Evolutionary conservation across 2,329 filamentous ascomycete species (phyloP), one percentile per base, ranked within the genome.

Genomic region (Phoma herbarum): DNA sequence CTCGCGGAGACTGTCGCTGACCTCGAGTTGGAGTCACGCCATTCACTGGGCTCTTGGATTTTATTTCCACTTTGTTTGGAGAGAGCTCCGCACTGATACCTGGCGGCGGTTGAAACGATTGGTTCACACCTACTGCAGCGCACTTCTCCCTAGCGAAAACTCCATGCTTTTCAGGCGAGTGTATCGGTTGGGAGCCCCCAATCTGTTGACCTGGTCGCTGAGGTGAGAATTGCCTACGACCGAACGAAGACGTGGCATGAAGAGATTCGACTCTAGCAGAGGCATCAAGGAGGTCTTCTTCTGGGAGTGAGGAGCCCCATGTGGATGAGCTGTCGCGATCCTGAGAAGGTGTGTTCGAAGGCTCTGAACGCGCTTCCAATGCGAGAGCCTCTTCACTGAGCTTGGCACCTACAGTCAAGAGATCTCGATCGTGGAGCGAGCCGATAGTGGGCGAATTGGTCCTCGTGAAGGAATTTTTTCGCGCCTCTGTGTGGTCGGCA

Each of bases 261-360:
- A 39, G 4, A 12, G 48, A 41, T 35, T 73, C 69, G 3, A 64
- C 57, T 43, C 52, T 57, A 18, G 48, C 59, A 2, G 63, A 67
- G 25, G 47, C 60, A 23, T 66, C 50, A 2, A 59, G 23, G 23
- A 71, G 48, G 4, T 37, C 62, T 6, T 66, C 68, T 22, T 72
- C 69, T 37, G 72, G 64, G 1, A 74, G 45, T 3, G 56, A 59
- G 6, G 68, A 69, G 1, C 72, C 72, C 59, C 63, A 75, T 3
- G 64, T 70, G 3, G 71, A 69, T 2, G 62, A 65, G 35, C 61
- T 71, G 23, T 64, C 61, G 7, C 57, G 55, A 14, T 52, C 62
- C 7, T 66, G 60, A 51, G 66, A 65, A 3, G 63, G 59, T 1
- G 45, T 42, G 28, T 33, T 37, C 28, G 45, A 51, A 25, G 26